Percentiles rank a stretch among this genome's conserved stretches.
Evolutionary conservation across 2,329 filamentous ascomycete genomes (phyloP).

Genomic region (Pochonia chlamydosporia): DNA sequence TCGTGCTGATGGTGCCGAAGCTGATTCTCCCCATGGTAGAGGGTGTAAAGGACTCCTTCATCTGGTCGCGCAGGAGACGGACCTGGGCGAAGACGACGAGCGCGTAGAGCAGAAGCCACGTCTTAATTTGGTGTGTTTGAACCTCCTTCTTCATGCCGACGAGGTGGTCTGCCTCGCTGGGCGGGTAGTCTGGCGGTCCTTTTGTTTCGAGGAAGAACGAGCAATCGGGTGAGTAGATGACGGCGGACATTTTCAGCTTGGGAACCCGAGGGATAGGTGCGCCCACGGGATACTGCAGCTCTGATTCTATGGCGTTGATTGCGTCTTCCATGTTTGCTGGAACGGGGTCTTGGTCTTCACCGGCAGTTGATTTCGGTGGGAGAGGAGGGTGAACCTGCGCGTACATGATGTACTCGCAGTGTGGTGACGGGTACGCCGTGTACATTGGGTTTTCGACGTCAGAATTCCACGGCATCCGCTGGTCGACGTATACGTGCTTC

Average conservation of each 20-base stretch:
- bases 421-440: slow-evolving; percentile 54
- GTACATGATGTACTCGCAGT: slow-evolving; percentile 87
- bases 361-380: slow-evolving; percentile 26
- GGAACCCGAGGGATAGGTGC: slow-evolving; percentile 51
- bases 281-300: slow-evolving; percentile 56
- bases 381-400: slow-evolving; percentile 65
- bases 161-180: slow-evolving; percentile 48
- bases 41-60: slow-evolving; percentile 60
- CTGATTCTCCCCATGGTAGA: slow-evolving; percentile 62
- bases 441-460: slow-evolving; percentile 57
- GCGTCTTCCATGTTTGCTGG: slow-evolving; percentile 28
- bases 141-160: slow-evolving; percentile 56
- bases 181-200: slow-evolving; percentile 51
- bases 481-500: slow-evolving; percentile 45
- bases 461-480: slow-evolving; percentile 71
- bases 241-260: slow-evolving; percentile 53
- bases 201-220: slow-evolving; percentile 60
- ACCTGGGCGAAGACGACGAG: slow-evolving; percentile 56
- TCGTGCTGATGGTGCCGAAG: slow-evolving; percentile 55
- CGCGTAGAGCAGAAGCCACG: slow-evolving; percentile 53
- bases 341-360: slow-evolving; percentile 20
- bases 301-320: slow-evolving; percentile 53
- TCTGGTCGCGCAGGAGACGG: slow-evolving; percentile 56
- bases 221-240: slow-evolving; percentile 64
- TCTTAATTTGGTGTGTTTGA: slow-evolving; percentile 49